Base-by-base conservation (phyloP, 257 asterid species). In the Avicennia marina region DNA sequence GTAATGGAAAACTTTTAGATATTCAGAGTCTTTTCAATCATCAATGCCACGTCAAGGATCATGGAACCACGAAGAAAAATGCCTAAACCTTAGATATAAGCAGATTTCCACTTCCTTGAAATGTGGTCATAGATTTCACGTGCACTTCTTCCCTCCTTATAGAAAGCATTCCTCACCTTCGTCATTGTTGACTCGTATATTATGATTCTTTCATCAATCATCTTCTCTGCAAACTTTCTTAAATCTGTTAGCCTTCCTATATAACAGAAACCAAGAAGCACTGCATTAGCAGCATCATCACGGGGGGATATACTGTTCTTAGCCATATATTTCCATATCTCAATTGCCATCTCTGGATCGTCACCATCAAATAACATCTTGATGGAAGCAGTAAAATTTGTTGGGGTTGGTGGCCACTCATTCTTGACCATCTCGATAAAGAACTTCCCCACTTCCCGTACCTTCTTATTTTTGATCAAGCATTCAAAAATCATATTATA, bases 381-480 rank as follows among this genome's bases (percentile, higher is more conserved):
- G 48, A 86, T 86, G 13, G 89, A 83, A 19, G 79, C 82, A 33
- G 80, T 41, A 21, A 77, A 78, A 66, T 83, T 78, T 41, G 53
- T 68, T 18, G 78, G 75, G 4, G 85, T 80, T 19, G 95, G 89
- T 29, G 81, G 79, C 75, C 82, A 78, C 70, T 86, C 95, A 62
- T 86, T 86, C 80, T 80, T 86, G 54, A 75, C 62, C 86, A 86
- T 86, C 81, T 86, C 95, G 16, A 51, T 33, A 58, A 80, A 82
- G 77, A 86, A 86, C 53, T 62, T 78, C 11, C 77, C 72, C 24
- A 71, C 82, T 62, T 78, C 81, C 13, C 60, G 70, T 21, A 71
- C 80, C 70, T 78, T 80, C 71, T 63, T 72, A 54, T 75, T 74
- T 74, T 70, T 86, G 58, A 86, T 69, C 86, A 86, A 60, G 45